Evolutionary conservation across 805 yeast species (phyloP), one percentile per base, ranked within the genome.

Genomic region (Starmerella tilneyi): DNA sequence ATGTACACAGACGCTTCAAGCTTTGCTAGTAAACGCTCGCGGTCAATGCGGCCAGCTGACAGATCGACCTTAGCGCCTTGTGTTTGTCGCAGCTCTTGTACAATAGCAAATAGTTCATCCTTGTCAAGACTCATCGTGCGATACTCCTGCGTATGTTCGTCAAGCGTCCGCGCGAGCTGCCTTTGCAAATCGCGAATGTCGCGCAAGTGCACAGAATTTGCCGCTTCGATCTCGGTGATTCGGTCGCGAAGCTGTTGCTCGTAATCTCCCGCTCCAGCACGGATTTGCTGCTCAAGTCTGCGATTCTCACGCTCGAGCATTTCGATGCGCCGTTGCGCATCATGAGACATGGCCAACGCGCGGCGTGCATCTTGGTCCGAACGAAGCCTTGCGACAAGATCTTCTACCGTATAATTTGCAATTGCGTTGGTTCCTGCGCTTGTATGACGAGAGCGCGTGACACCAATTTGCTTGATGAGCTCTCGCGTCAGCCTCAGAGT

Each of bases 291-390:
- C 21, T 36, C 40, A 6, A 36, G 13, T 22, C 40, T 23, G 6
- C n/a, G 40, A n/a, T 36, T 62, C 56, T 80, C 84, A 43, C 76
- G 67, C 26, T 76, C 73, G 67, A 84, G 68, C 27, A 74, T 77
- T 59, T 75, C 76, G 47, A 77, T 27, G 12, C 66, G 68, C 46
- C 67, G 67, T 5, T 71, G 67, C 32, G 78, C 71, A 36, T 70
- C 74, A 55, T 72, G 71, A 29, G 78, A 69, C 44, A 74, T 85
- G 44, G 58, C 59, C 44, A 67, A 71, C 49, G 95, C 94, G 48
- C 81, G 71, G 43, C 78, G 70, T 11, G 94, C 94, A 63, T 80
- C 79, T 44, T 84, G 94, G 60, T 89, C 96, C 0, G 95, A 83
- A 53, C 79, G 78, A 57, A 88, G 69, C 22, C 82, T 72, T 34